A percentile compares a stretch with the other conserved stretches of the same genome.
These are phyloP conservation scores for Microcos paniculata DNA, from an alignment of 345 rosid genomes.

Conservation along the genomic window DNA sequence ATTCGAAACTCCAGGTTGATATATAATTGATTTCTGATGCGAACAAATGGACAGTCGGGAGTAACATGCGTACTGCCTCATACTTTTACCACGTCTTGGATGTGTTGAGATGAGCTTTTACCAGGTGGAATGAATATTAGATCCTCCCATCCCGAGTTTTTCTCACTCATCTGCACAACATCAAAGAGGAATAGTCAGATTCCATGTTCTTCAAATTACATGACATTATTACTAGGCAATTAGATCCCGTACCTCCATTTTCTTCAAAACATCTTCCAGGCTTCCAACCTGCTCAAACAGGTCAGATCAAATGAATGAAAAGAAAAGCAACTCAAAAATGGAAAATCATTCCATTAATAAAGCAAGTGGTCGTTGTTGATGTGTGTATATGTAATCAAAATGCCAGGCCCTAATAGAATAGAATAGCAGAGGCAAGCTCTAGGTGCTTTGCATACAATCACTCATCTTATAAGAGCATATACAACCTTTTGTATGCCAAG, in stretches of 20 bases:
- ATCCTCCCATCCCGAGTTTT: conserved; percentile 95
- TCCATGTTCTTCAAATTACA: background rate
- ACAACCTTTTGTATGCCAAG: background rate
- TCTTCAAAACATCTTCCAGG: conserved; percentile 82
- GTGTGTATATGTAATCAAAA: background rate
- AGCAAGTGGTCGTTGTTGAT: background rate
- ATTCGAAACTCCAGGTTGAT: background rate
- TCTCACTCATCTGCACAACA: conserved; percentile 66
- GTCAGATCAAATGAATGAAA: conserved; percentile 9
- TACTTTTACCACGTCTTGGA: conserved; percentile 55
- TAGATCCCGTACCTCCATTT: conserved; percentile 77
- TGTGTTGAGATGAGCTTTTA: conserved; percentile 82
- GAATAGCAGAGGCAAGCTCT: background rate
- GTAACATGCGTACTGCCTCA: conserved; percentile 20
- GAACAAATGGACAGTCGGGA: conserved; percentile 5
- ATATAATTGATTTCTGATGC: background rate
- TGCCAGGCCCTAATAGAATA: background rate
- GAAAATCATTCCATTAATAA: background rate
- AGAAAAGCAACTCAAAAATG: background rate
- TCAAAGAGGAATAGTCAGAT: conserved; percentile 7
- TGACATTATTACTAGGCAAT: background rate
- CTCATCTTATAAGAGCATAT: background rate
- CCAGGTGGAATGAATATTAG: conserved; percentile 94
- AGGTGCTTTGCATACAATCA: background rate
- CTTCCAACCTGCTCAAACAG: conserved; percentile 75